phyloP scores from a whole-genome alignment of 345 rosid species.

The Populus simonii region DNA sequence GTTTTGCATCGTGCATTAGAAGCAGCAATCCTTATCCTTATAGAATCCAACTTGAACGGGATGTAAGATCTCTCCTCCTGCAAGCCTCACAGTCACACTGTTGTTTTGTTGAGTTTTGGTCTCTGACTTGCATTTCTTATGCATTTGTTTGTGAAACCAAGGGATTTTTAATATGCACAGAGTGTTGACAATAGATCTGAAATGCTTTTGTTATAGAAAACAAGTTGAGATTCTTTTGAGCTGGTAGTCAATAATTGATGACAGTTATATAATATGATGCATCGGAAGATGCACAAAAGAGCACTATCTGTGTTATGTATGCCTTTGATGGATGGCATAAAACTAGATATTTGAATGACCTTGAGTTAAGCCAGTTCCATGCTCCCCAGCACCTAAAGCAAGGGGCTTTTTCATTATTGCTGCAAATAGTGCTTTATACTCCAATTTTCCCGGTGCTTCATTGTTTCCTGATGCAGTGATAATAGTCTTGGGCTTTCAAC shows the following conservation, averaged over 20 bases:
- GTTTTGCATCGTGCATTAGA: conserved; percentile 24
- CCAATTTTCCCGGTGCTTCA: not conserved
- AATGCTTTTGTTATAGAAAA: too few species aligned
- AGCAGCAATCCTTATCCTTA: conserved; percentile 44
- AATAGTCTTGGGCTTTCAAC: too few species aligned
- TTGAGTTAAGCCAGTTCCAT: too few species aligned
- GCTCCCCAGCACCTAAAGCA: not conserved
- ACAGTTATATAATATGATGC: not conserved
- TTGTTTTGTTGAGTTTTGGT: conserved; percentile 3
- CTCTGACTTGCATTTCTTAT: not conserved
- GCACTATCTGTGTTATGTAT: not conserved
- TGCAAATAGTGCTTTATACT: not conserved
- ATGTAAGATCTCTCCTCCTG: conserved; percentile 48
- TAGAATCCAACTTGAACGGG: conserved; percentile 72
- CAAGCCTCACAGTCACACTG: not conserved
- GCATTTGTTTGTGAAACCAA: not conserved
- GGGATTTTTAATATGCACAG: not conserved
- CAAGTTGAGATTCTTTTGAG: not conserved
- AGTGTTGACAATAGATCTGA: too few species aligned
- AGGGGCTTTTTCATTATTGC: not conserved
- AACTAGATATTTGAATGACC: too few species aligned
- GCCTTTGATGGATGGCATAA: too few species aligned
- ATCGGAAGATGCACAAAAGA: not conserved
- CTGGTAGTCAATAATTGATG: not conserved
- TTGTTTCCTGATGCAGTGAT: not conserved